A percentile compares a stretch with the other conserved stretches of the same genome.
Evolutionary conservation across 2,329 filamentous ascomycete genomes (phyloP).

Genomic region (Pochonia chlamydosporia): DNA sequence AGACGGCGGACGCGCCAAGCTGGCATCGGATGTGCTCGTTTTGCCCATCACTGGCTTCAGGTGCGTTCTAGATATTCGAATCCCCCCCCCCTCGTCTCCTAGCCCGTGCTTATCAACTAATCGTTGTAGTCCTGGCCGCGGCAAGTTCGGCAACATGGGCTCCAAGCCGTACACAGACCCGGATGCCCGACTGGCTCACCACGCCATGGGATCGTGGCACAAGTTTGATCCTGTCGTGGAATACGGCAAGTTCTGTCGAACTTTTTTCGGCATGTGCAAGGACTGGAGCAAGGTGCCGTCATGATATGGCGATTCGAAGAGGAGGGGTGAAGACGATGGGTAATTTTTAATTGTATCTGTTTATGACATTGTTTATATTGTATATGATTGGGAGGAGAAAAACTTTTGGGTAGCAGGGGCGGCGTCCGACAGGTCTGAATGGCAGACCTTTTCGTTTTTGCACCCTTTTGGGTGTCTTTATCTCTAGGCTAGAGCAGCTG

Average conservation of each 20-base stretch:
- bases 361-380: neutral
- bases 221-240: constrained; percentile 15
- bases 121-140: constrained; percentile 14
- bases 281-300: constrained; percentile 16
- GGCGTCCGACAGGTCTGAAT: too few species aligned
- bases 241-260: constrained; percentile 19
- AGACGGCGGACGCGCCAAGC: constrained; percentile 16
- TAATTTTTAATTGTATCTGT: neutral
- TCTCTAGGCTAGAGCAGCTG: too few species aligned
- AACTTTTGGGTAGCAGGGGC: too few species aligned
- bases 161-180: constrained; percentile 15
- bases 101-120: neutral
- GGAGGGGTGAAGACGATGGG: neutral
- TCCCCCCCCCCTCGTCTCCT: neutral
- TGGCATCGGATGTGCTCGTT: constrained; percentile 15
- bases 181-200: constrained; percentile 16
- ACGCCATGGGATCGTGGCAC: constrained; percentile 17
- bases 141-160: constrained; percentile 18
- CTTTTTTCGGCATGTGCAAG: constrained; percentile 14
- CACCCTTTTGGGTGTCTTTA: neutral
- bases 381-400: neutral
- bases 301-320: neutral
- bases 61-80: constrained; percentile 11
- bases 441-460: constrained; percentile 1
- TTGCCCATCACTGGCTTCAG: constrained; percentile 18